Evolutionary conservation across 2,329 filamentous ascomycete genomes (phyloP).

Genomic region (Fusarium phyllophilum): DNA sequence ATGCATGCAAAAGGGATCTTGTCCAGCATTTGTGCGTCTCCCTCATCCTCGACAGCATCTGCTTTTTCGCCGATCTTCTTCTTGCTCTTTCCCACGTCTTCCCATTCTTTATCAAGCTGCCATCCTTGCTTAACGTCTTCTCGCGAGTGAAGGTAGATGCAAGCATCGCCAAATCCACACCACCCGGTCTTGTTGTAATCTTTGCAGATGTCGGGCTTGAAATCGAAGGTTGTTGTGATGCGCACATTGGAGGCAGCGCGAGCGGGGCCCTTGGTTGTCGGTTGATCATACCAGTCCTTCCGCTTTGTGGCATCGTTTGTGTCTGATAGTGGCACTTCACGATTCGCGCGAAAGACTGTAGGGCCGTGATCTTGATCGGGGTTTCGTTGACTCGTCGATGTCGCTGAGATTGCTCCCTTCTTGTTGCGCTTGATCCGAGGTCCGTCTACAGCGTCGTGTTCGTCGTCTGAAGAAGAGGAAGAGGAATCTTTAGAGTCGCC

Average conservation of each 20-base stretch:
- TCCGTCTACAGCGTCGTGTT: background rate
- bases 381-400: background rate
- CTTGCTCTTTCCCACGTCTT: slow-evolving; percentile 79
- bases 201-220: slow-evolving; percentile 92
- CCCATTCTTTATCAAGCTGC: slow-evolving; percentile 96
- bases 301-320: background rate
- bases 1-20: slow-evolving; percentile 91
- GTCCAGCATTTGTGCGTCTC: slow-evolving; percentile 77
- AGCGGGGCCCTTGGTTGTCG: slow-evolving; percentile 76
- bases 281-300: background rate
- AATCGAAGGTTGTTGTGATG: slow-evolving; percentile 90
- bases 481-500: background rate
- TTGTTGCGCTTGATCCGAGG: background rate
- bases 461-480: background rate
- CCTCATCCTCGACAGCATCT: slow-evolving; percentile 54
- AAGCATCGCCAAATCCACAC: slow-evolving; percentile 54
- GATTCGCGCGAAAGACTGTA: background rate
- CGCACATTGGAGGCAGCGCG: slow-evolving; percentile 91
- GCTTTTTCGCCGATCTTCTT: slow-evolving; percentile 60
- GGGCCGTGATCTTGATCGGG: background rate
- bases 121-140: slow-evolving; percentile 90
- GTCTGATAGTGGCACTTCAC: background rate
- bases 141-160: slow-evolving; percentile 80
- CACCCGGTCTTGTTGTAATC: slow-evolving; percentile 78
- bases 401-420: background rate